Base-by-base conservation (phyloP, 1,284 basidiomycete species). In the Rhodotorula mucilaginosa region DNA sequence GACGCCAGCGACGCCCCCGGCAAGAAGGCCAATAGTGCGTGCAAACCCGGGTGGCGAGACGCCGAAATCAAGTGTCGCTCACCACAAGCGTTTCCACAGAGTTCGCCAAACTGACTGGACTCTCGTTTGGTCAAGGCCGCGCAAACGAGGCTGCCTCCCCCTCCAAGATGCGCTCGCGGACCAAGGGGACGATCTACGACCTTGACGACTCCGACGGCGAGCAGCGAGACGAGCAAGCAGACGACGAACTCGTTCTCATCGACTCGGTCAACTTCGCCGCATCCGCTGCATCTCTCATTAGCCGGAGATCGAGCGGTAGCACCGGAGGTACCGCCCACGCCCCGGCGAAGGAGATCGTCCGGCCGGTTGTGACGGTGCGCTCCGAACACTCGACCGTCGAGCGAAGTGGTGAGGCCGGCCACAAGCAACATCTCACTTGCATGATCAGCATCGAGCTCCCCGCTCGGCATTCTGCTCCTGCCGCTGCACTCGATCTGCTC, bases 21-120 rank as follows among this genome's bases (percentile, higher is more conserved):
- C 70, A 92, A 90, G 83, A 90, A 87, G 61, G 21, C 46, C 49
- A 94, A 93, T 84, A 97, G 93, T 94, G 79, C 82, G 91, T 87
- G 13, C n/a, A 29, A 18, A n/a, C 60, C 61, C 1, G 39, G 39
- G 39, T 13, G 39, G 39, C 39, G 39, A 44, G 39, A 13, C 10
- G 39, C 39, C 39, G 39, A 5, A 1, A 15, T 23, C 4, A 5
- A 54, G n/a, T 2, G 19, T 44, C 26, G 47, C 56, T 61, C 34
- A 66, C 52, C 19, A 2, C 4, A 54, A 15, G 52, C 13, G 2
- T 16, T 31, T 19, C 31, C n/a, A 29, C 76, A 79, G 79, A 79
- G 61, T 78, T 78, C 31, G 79, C 79, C n/a, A 74, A 76, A 23
- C 58, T 79, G 15, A 72, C 73, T 19, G 79, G 79, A 1, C 58